A percentile compares a stretch with the other conserved stretches of the same genome.
Evolutionary conservation across 768 basidiomycete species (phyloP).

Genomic region (Guyanaporus albipodus): DNA sequence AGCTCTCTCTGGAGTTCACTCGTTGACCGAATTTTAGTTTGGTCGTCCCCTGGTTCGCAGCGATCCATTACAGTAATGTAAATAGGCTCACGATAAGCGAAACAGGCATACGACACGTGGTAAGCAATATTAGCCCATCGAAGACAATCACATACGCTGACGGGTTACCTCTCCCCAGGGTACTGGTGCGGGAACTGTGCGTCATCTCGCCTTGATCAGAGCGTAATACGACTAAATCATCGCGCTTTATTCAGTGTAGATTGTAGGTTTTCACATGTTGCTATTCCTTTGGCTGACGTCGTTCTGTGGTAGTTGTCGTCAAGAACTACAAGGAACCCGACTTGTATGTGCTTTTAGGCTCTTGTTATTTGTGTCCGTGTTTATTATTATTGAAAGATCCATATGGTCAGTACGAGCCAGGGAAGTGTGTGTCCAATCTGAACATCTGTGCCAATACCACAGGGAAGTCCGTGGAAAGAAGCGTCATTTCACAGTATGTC

Average conservation of each 20-base stretch:
- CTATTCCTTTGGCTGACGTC: neutral
- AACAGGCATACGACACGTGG: constrained; percentile 59
- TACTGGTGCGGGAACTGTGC: constrained; percentile 71
- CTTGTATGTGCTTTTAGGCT: constrained; percentile 48
- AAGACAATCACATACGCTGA: constrained; percentile 4
- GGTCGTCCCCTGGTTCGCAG: constrained; percentile 68
- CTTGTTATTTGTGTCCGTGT: neutral
- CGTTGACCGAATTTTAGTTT: constrained; percentile 43
- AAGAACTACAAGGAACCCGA: constrained; percentile 71
- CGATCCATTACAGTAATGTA: neutral
- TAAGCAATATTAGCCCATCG: constrained; percentile 22
- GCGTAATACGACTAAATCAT: neutral
- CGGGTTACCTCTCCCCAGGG: constrained; percentile 36
- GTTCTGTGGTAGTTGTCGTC: constrained; percentile 55
- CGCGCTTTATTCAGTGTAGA: constrained; percentile 49
- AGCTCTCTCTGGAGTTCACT: neutral
- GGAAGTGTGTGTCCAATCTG: constrained; percentile 22
- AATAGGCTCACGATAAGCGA: constrained; percentile 2
- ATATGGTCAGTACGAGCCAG: constrained; percentile 63
- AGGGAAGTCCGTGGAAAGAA: constrained; percentile 90
- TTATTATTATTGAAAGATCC: constrained; percentile 43
- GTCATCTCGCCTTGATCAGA: constrained; percentile 25
- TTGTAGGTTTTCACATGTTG: constrained; percentile 46
- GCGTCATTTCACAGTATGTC: constrained; percentile 76
- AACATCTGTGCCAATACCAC: constrained; percentile 21